Evolutionary conservation across 345 rosid species (phyloP).

Genomic region (thale cress (Arabidopsis thaliana)): TAIR10.1 NC_003071.7:14302001-14302500

Average conservation of each 20-base stretch:
- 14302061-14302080: constrained; percentile 67
- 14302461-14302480: neutral
- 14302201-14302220: constrained; percentile 46
- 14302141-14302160: constrained; percentile 51
- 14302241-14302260: constrained; percentile 44
- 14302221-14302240: constrained; percentile 11
- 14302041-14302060: constrained; percentile 75
- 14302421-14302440: neutral
- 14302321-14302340: constrained; percentile 51
- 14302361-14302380: constrained; percentile 26
- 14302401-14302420: constrained; percentile 45
- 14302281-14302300: constrained; percentile 43
- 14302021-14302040: constrained; percentile 82
- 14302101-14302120: constrained; percentile 63
- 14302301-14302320: constrained; percentile 43
- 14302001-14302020: constrained; percentile 65
- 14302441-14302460: neutral
- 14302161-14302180: constrained; percentile 56
- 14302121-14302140: constrained; percentile 66
- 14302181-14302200: constrained; percentile 50
- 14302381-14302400: constrained; percentile 11
- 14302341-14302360: constrained; percentile 46
- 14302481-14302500: constrained; percentile 15
- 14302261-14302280: constrained; percentile 22
- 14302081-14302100: constrained; percentile 80